Conservation (phyloP, 139 green algal genomes). For the Dunaliella sp. region DNA sequence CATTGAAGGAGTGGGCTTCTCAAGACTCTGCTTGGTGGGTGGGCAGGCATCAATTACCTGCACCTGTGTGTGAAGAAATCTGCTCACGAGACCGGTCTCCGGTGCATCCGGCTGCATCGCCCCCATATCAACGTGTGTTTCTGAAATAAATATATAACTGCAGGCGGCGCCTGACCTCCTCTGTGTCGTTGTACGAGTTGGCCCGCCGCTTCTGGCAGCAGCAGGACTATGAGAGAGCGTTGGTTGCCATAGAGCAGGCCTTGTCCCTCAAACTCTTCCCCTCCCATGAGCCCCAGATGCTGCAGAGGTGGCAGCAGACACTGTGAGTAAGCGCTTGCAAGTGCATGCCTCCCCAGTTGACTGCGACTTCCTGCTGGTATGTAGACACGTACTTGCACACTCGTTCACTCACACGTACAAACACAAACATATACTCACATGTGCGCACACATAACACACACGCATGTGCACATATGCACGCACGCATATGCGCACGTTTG, state of each 20-base stretch:
- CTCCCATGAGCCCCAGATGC: neutral
- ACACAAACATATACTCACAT: too few species aligned
- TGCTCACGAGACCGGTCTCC: neutral
- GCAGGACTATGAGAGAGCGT: constrained; percentile 28
- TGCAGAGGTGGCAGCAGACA: neutral
- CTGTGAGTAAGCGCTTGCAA: neutral
- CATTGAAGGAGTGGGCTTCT: neutral
- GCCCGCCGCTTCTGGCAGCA: constrained; percentile 31
- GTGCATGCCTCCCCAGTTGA: neutral
- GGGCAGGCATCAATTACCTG: neutral
- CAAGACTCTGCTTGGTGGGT: neutral
- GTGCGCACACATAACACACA: too few species aligned
- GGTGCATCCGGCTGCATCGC: neutral
- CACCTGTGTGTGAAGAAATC: neutral
- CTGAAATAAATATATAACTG: neutral
- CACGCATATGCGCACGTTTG: too few species aligned
- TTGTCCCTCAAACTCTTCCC: constrained; percentile 34
- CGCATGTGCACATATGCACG: too few species aligned
- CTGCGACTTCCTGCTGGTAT: too few species aligned
- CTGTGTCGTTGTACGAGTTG: constrained; percentile 28
- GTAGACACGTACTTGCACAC: too few species aligned
- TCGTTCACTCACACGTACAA: too few species aligned
- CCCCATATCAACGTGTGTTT: neutral
- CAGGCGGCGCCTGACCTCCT: constrained; percentile 25
- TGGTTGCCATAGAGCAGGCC: constrained; percentile 29